phyloP scores from a whole-genome alignment of 805 yeast genomes.

The Metschnikowia lachancei region DNA sequence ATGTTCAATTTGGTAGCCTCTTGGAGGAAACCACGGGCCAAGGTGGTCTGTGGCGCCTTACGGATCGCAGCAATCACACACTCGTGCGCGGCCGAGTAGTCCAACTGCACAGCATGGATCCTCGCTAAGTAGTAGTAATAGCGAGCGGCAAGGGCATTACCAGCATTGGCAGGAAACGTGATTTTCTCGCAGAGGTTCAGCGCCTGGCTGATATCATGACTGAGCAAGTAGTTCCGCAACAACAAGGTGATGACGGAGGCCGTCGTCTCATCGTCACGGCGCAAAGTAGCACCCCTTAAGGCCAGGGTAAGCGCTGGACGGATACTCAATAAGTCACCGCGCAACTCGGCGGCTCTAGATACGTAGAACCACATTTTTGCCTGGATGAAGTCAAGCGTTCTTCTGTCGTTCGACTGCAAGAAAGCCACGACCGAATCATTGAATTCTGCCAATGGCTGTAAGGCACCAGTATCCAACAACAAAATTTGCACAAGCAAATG shows the following conservation, averaged over 20 bases:
- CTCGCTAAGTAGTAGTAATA: conserved; percentile 89
- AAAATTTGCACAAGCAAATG: conserved; percentile 77
- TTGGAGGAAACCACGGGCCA: conserved; percentile 84
- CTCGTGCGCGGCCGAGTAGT: conserved; percentile 87
- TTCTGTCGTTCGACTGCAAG: conserved; percentile 65
- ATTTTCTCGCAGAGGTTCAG: conserved; percentile 85
- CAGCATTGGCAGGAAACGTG: conserved; percentile 80
- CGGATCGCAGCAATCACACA: conserved; percentile 92
- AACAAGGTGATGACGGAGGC: conserved; percentile 84
- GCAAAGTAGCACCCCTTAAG: conserved; percentile 81
- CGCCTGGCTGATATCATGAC: conserved; percentile 84
- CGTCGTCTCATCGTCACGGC: conserved; percentile 90
- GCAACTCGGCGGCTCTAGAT: conserved; percentile 70
- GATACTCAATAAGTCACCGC: conserved; percentile 49
- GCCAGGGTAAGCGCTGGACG: conserved; percentile 70
- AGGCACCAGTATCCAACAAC: conserved; percentile 60
- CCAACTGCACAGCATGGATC: conserved; percentile 86
- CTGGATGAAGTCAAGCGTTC: conserved; percentile 79
- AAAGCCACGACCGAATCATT: conserved; percentile 51
- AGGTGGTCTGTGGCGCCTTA: conserved; percentile 88
- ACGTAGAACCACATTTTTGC: conserved; percentile 91
- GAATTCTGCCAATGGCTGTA: conserved; percentile 50
- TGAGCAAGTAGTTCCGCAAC: conserved; percentile 71
- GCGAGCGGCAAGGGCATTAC: conserved; percentile 86
- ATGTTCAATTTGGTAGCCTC: conserved; percentile 85